Percentiles rank a stretch among this genome's conserved stretches.
phyloP scores from a whole-genome alignment of 768 basidiomycete genomes.

The Thelephora aurantiotincta region DNA sequence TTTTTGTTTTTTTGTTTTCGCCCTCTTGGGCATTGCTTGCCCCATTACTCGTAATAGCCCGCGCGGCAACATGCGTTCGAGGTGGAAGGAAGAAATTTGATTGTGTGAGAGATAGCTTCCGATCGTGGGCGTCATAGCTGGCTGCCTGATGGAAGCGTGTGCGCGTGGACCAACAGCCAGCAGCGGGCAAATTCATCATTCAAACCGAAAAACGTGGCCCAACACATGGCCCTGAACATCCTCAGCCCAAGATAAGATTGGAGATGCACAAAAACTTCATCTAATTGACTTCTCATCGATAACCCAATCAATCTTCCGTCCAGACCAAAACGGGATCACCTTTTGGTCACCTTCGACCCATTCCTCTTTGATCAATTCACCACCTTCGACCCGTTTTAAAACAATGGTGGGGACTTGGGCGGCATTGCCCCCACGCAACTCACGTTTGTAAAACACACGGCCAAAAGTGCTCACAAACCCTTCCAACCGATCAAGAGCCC shows the following conservation, averaged over 20 bases:
- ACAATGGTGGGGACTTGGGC: slow-evolving; percentile 21
- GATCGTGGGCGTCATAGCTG: too few species aligned
- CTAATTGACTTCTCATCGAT: slow-evolving; percentile 4
- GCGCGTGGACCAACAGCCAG: background rate
- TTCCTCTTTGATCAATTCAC: slow-evolving; percentile 27
- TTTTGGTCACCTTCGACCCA: slow-evolving; percentile 34
- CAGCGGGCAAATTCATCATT: background rate
- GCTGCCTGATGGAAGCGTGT: background rate
- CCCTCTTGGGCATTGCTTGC: too few species aligned
- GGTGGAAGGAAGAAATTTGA: too few species aligned
- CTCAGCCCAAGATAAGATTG: background rate
- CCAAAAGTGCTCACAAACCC: slow-evolving; percentile 73
- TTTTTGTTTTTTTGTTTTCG: too few species aligned
- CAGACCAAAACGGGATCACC: slow-evolving; percentile 82
- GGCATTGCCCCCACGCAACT: slow-evolving; percentile 13
- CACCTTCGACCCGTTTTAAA: slow-evolving; percentile 25
- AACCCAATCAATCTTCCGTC: slow-evolving; percentile 67
- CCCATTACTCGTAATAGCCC: too few species aligned
- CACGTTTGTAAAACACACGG: slow-evolving; percentile 58
- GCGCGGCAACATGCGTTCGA: too few species aligned
- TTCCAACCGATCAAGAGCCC: slow-evolving; percentile 68
- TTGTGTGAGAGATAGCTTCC: too few species aligned
- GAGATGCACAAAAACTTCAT: background rate
- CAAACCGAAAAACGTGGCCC: background rate
- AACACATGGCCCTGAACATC: background rate